Base-by-base conservation (phyloP, 352 stramenopile species). In the Elongisporangium anandrum region DNA sequence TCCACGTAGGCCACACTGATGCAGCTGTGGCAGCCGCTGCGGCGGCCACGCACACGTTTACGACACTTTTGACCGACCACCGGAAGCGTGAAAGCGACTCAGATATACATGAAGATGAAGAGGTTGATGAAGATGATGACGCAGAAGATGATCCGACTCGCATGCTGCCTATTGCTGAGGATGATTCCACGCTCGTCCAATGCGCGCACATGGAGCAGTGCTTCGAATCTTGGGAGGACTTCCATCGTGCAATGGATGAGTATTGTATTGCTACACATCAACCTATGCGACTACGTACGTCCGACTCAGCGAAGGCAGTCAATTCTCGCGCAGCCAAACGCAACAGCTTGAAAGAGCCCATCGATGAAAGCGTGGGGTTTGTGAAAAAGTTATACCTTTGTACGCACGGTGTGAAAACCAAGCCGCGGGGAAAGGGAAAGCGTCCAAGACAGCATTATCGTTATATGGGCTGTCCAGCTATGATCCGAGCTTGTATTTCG, bases 321-420 rank as follows among this genome's bases (percentile, higher is more conserved):
- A 93, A 93, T 56, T 85, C 65, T 34, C 75, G 84, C 38, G 81
- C 81, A 13, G 84, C 84, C n/a, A 91, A 91, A 66, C 75, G 84
- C 29, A 93, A 93, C 68, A 93, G 84, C 26, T 54, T 87, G 50
- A 93, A 93, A 59, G 79, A 89, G 54, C 84, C 84, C n/a, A 91
- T 93, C 69, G 84, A 93, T 57, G 84, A 93, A 60, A 90, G 77
- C 56, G 72, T 93, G 20, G 84, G 84, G 9, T 93, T 93, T 52
- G 84, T 93, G 19, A 93, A 93, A 67, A 93, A 93, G 50, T 70
- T 93, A 3, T 93, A 93, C 41, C 66, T 91, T 56, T 93, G 84
- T 65, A 93, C 84, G 29, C 84, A 93, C 34, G 84, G 84, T 45
- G 84, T 93, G 22, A 93, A 93, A 65, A 88, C 84, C 24, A 93